phyloP scores from a whole-genome alignment of 768 basidiomycete species.

The Rhizopogon vinicolor region DNA sequence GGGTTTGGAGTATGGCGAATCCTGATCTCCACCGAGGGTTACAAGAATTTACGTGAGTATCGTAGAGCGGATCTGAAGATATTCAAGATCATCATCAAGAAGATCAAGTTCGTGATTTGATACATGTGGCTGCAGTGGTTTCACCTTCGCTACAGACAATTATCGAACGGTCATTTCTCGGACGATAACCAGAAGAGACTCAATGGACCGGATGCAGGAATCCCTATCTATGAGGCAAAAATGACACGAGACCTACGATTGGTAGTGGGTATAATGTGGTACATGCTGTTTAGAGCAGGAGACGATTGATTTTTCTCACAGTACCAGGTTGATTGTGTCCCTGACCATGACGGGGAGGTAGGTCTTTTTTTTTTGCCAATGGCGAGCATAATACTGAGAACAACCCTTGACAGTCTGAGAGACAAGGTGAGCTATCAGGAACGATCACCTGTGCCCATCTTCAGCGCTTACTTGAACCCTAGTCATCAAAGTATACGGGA shows the following conservation, averaged over 20 bases:
- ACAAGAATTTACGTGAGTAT: constrained; percentile 43
- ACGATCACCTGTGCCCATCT: background rate
- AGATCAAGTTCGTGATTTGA: constrained; percentile 49
- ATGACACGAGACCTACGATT: constrained; percentile 50
- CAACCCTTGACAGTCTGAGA: constrained; percentile 26
- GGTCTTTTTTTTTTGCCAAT: constrained; percentile 1
- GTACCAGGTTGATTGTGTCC: constrained; percentile 48
- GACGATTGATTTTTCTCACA: constrained; percentile 11
- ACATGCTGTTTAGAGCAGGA: background rate
- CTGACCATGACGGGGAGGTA: constrained; percentile 31
- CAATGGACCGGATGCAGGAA: constrained; percentile 14
- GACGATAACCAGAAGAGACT: constrained; percentile 58
- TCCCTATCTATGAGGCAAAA: constrained; percentile 69
- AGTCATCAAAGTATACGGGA: constrained; percentile 48
- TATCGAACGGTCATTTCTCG: constrained; percentile 68
- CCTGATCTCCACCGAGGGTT: constrained; percentile 49
- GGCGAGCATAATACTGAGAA: background rate
- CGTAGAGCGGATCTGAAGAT: constrained; percentile 39
- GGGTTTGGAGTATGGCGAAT: constrained; percentile 66
- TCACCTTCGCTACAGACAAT: constrained; percentile 38
- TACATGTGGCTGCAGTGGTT: background rate
- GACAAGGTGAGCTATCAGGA: constrained; percentile 28
- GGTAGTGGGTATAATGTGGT: constrained; percentile 33
- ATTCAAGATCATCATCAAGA: constrained; percentile 57
- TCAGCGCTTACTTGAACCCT: background rate